Percentiles rank a stretch among this genome's conserved stretches.
Evolutionary conservation across 176 grass and related monocot species (phyloP).

Genomic region (Triticum aestivum): DNA sequence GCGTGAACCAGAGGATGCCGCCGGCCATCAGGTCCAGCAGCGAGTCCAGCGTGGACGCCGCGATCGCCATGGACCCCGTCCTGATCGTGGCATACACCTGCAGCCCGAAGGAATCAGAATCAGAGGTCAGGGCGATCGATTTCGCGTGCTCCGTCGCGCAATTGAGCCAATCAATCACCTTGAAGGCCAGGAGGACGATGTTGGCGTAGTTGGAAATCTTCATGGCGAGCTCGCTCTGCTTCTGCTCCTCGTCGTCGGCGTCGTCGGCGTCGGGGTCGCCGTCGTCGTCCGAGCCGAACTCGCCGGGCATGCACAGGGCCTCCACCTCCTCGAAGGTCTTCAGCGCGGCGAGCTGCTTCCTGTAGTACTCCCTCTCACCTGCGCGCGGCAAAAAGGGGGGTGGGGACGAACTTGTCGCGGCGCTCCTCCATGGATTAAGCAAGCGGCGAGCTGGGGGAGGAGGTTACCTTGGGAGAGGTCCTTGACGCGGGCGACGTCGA

Average conservation of each 20-base stretch:
- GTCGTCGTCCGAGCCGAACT: constrained; percentile 35
- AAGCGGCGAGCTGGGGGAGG: not conserved
- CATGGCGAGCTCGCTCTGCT: constrained; percentile 74
- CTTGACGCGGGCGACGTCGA: constrained; percentile 59
- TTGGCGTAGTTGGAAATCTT: constrained; percentile 86
- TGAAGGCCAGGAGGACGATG: constrained; percentile 65
- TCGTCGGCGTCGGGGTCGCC: constrained; percentile 17
- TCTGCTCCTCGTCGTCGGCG: constrained; percentile 42
- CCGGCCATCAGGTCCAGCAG: constrained; percentile 83
- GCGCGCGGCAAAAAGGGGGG: not conserved
- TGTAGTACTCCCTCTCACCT: constrained; percentile 81
- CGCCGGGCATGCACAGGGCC: constrained; percentile 41
- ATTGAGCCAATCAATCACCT: constrained; percentile 38
- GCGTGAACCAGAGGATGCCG: constrained; percentile 82
- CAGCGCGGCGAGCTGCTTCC: constrained; percentile 70
- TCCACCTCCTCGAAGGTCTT: constrained; percentile 71
- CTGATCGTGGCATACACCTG: constrained; percentile 81
- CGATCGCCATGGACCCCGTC: constrained; percentile 82
- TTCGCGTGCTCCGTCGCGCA: not conserved
- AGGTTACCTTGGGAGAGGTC: constrained; percentile 63
- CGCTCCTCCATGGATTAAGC: not conserved
- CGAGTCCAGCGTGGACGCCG: constrained; percentile 89
- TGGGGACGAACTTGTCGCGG: not conserved
- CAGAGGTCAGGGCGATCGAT: not conserved
- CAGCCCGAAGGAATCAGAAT: not conserved